Base-by-base conservation (phyloP, 2,329 filamentous ascomycete genomes). In the Arthrobotrys entomopaga region DNA sequence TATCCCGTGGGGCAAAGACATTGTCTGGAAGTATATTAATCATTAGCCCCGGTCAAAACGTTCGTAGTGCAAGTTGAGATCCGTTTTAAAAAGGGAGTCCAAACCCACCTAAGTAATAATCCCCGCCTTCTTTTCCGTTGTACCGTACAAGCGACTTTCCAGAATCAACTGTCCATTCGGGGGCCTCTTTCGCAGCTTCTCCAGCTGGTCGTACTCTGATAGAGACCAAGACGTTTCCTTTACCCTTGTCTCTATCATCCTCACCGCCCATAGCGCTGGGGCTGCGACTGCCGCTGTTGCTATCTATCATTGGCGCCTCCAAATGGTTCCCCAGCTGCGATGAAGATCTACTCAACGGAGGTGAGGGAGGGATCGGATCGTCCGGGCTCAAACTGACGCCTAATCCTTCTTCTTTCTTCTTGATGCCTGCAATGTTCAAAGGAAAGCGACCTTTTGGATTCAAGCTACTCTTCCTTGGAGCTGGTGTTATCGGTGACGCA, bases 221-320 rank as follows among this genome's bases (percentile, higher is more conserved):
- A 80, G 95, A 98, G 78, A 99, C 94, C 75, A 98, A 82, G 13
- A 99, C 94, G 80, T 99, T 99, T 59, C 95, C 95, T 81, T 97
- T 98, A 65, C 86, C 87, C 79, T 97, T 93, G 78, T 87, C 89
- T n/a, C 42, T 19, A 20, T 80, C 78, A 19, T 80, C 78, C 13
- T 76, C 77, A n/a, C 75, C 73, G 46, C 50, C 52, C 43, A 65
- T 69, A 54, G 80, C 80, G 22, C 63, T 75, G 7, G 69, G 61
- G 10, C 69, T 65, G 16, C 67, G 60, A 24, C 67, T 72, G 11
- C 69, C 61, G 46, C 69, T 56, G 26, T 48, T 48, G 16, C 69
- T 73, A 52, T 73, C 69, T 11, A 58, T 22, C 6, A 56, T 67
- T 29, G 70, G 59, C 52, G 63, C 50, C 49, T 64, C 65, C 13